A percentile compares a stretch with the other conserved stretches of the same genome.
These are phyloP conservation scores for Chrysochromulina tobinii DNA, from an alignment of 78 protist genomes.

Conservation along the genomic window DNA sequence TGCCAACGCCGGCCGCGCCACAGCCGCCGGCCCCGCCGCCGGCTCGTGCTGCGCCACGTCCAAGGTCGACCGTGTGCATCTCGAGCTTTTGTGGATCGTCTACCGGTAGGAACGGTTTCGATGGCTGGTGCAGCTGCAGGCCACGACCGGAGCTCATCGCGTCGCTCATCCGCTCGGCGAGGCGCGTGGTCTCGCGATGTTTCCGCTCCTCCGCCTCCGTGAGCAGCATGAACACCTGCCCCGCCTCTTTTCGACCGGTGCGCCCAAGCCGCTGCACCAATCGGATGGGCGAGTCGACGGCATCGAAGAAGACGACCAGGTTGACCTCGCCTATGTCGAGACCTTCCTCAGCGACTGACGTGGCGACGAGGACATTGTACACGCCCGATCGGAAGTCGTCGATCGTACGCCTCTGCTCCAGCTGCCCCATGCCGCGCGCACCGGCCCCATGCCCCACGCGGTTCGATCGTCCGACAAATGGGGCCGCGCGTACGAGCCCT, in stretches of 20 bases:
- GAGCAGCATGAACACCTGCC: not conserved
- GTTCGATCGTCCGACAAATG: not conserved
- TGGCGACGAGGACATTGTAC: conserved; percentile 80
- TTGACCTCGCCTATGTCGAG: conserved; percentile 75
- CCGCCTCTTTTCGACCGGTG: conserved; percentile 78
- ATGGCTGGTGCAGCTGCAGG: too few species aligned
- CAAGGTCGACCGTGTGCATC: too few species aligned
- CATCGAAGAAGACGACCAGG: conserved; percentile 82
- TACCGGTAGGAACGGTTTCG: too few species aligned
- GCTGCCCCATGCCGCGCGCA: not conserved
- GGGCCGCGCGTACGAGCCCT: not conserved
- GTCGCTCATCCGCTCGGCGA: not conserved
- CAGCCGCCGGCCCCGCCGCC: too few species aligned
- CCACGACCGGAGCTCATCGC: too few species aligned
- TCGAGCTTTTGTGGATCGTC: too few species aligned
- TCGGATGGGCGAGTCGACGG: conserved; percentile 67
- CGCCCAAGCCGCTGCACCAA: conserved; percentile 88
- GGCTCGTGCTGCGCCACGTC: too few species aligned
- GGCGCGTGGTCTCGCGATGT: not conserved
- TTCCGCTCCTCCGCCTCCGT: not conserved
- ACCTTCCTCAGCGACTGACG: conserved; percentile 93
- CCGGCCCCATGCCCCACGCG: not conserved
- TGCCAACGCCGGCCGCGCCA: too few species aligned
- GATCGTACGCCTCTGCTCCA: conserved; percentile 28
- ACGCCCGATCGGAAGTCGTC: conserved; percentile 64